Percentiles rank a stretch among this genome's conserved stretches.
These are phyloP conservation scores for Suillus tomentosus DNA, from an alignment of 768 basidiomycete species.

Conservation along the genomic window DNA sequence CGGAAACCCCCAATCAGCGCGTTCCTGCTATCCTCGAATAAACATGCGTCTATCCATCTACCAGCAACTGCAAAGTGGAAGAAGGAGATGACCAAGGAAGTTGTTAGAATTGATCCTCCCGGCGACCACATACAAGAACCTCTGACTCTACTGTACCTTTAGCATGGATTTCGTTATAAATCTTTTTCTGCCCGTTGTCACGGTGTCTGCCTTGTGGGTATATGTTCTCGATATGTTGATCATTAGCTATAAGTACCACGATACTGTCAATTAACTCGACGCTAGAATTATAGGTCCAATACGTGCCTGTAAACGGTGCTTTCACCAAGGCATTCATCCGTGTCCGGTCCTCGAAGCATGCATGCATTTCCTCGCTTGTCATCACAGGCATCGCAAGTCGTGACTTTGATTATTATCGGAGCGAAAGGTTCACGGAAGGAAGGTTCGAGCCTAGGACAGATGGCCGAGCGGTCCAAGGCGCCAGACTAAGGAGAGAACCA, in stretches of 20 bases:
- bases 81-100: slow-evolving; percentile 8
- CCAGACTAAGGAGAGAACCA: slow-evolving; percentile 66
- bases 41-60: background rate
- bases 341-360: background rate
- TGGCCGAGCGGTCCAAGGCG: slow-evolving; percentile 91
- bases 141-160: background rate
- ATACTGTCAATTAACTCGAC: background rate
- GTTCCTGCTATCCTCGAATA: slow-evolving; percentile 7
- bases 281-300: background rate
- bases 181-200: background rate
- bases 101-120: background rate
- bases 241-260: background rate
- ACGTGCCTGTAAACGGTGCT: background rate
- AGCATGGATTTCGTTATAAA: background rate
- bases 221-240: background rate
- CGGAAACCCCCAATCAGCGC: background rate
- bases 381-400: background rate
- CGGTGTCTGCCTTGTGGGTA: no score
- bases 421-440: background rate
- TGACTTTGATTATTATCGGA: background rate
- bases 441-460: slow-evolving; percentile 46
- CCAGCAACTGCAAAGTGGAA: slow-evolving; percentile 7
- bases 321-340: background rate
- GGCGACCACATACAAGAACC: background rate
- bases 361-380: background rate